phyloP scores from a whole-genome alignment of 768 basidiomycete genomes.

The Gloeopeniophorella convolvens region DNA sequence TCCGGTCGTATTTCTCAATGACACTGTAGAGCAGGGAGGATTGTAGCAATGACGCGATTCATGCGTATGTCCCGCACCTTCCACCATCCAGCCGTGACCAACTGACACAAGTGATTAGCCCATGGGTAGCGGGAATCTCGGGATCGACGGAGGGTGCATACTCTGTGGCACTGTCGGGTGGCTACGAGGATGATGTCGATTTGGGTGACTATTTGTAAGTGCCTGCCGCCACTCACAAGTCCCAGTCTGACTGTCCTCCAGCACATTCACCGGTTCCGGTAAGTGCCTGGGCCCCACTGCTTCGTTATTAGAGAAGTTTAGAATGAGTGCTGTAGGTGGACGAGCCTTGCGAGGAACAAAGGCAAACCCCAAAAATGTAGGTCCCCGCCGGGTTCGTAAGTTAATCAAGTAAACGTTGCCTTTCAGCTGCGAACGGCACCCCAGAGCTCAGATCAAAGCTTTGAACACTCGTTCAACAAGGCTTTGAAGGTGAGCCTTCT shows the following conservation, averaged over 20 bases:
- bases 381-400: constrained; percentile 18
- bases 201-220: constrained; percentile 77
- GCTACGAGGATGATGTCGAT: constrained; percentile 83
- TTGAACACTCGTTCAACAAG: constrained; percentile 66
- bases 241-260: constrained; percentile 24
- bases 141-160: constrained; percentile 64
- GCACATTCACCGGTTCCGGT: constrained; percentile 80
- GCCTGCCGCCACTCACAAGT: not conserved
- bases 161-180: constrained; percentile 83
- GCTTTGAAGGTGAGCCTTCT: constrained; percentile 47
- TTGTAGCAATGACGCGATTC: constrained; percentile 74
- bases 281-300: constrained; percentile 1
- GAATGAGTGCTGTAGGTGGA: constrained; percentile 45
- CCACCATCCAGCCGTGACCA: not conserved
- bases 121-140: constrained; percentile 79
- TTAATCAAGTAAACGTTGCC: not conserved
- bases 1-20: not conserved
- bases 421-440: constrained; percentile 81
- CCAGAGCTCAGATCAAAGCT: constrained; percentile 78
- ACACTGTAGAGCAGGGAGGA: constrained; percentile 34
- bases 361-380: constrained; percentile 73
- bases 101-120: constrained; percentile 38
- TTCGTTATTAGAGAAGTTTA: not conserved
- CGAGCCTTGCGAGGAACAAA: constrained; percentile 84
- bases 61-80: constrained; percentile 54